Conservation (phyloP, 352 stramenopile species). For the Phytopythium ostracodes region DNA sequence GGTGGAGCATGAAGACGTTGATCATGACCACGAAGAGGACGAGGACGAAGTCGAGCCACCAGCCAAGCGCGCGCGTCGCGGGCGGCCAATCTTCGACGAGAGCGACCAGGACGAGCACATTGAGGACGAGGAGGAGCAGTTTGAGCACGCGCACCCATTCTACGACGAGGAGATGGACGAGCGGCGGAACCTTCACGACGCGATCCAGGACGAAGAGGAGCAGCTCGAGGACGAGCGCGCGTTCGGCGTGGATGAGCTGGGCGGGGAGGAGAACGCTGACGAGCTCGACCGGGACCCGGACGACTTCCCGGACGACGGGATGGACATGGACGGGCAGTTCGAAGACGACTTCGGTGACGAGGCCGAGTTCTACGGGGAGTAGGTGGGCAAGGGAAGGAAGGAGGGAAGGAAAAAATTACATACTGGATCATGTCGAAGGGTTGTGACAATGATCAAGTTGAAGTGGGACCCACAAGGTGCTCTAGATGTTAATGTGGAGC, state of each 20-base stretch:
- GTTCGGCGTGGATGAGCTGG: constrained; percentile 12
- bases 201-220: constrained; percentile 9
- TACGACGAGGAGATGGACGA: not conserved
- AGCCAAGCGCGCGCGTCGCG: constrained; percentile 10
- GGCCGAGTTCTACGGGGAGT: constrained; percentile 3
- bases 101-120: constrained; percentile 29
- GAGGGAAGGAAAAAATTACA: not conserved
- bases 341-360: constrained; percentile 1
- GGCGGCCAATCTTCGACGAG: constrained; percentile 24
- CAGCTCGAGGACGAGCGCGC: constrained; percentile 10
- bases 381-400: not conserved
- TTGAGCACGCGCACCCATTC: not conserved
- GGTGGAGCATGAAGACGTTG: constrained; percentile 3
- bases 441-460: no score
- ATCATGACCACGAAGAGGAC: constrained; percentile 11
- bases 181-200: constrained; percentile 2
- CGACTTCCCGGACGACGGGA: constrained; percentile 4
- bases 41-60: constrained; percentile 15
- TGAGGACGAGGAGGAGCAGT: constrained; percentile 19
- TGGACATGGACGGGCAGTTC: not conserved
- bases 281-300: constrained; percentile 9
- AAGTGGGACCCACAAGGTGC: no score
- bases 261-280: constrained; percentile 6
- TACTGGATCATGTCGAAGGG: not conserved
- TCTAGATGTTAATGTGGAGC: no score